phyloP scores from a whole-genome alignment of 192 early-diverging fungal species.

The Spizellomyces sp. region DNA sequence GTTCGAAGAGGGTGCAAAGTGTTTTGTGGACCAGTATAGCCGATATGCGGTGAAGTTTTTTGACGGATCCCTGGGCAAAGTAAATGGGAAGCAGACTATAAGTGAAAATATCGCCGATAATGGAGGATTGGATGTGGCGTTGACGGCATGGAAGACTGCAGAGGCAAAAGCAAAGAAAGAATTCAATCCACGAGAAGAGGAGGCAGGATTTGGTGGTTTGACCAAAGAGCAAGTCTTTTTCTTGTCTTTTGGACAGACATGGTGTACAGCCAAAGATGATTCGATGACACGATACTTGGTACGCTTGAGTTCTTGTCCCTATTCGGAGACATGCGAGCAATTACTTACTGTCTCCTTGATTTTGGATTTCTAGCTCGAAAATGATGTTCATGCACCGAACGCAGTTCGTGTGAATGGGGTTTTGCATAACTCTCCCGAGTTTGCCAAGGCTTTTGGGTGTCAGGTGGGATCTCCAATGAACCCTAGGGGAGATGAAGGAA shows the following conservation, averaged over 20 bases:
- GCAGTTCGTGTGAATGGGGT: slow-evolving; percentile 32
- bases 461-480: slow-evolving; percentile 14
- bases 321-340: neutral
- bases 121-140: slow-evolving; percentile 58
- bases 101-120: slow-evolving; percentile 74
- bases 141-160: slow-evolving; percentile 45
- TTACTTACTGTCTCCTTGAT: neutral
- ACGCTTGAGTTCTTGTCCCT: slow-evolving; percentile 1
- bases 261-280: slow-evolving; percentile 58
- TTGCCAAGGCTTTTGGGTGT: slow-evolving; percentile 40
- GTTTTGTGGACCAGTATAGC: slow-evolving; percentile 70
- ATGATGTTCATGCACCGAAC: slow-evolving; percentile 37
- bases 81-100: slow-evolving; percentile 62
- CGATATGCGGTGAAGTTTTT: slow-evolving; percentile 49
- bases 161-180: slow-evolving; percentile 29
- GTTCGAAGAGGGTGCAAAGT: slow-evolving; percentile 58
- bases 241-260: slow-evolving; percentile 68
- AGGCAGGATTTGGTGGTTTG: slow-evolving; percentile 56
- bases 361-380: slow-evolving; percentile 7
- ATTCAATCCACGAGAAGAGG: neutral
- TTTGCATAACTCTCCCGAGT: slow-evolving; percentile 31
- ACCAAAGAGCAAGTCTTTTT: slow-evolving; percentile 67
- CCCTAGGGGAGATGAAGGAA: slow-evolving; percentile 4
- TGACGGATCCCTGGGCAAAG: slow-evolving; percentile 35
- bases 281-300: slow-evolving; percentile 16